phyloP scores from a whole-genome alignment of 805 yeast species.

The Cyberlindnera euphorbiae region DNA sequence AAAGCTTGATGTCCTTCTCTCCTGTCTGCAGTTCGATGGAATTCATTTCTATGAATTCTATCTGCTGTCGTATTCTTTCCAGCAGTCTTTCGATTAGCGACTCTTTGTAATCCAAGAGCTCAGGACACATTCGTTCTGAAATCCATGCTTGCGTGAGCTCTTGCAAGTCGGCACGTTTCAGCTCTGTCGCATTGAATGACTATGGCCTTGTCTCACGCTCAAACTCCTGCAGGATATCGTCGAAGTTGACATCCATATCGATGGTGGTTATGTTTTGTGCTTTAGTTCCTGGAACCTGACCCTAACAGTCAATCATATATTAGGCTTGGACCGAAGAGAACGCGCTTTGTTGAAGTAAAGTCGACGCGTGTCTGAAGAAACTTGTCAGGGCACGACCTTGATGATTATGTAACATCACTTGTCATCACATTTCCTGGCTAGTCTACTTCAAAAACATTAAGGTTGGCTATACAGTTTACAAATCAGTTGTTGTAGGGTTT shows the following conservation, averaged over 20 bases:
- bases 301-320: too few relatives aligned
- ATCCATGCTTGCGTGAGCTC: slow-evolving; percentile 65
- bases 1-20: slow-evolving; percentile 66
- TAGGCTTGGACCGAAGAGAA: too few relatives aligned
- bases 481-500: too few relatives aligned
- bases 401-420: too few relatives aligned
- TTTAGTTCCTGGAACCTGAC: too few relatives aligned
- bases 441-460: too few relatives aligned
- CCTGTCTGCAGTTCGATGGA: slow-evolving; percentile 69
- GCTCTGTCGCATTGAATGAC: slow-evolving; percentile 17
- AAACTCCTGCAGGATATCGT: slow-evolving; percentile 65
- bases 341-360: too few relatives aligned
- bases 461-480: too few relatives aligned
- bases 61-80: slow-evolving; percentile 57
- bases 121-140: slow-evolving; percentile 83
- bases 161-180: slow-evolving; percentile 35
- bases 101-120: slow-evolving; percentile 69
- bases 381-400: too few relatives aligned
- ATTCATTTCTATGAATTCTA: slow-evolving; percentile 71
- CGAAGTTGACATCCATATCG: slow-evolving; percentile 47
- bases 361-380: too few relatives aligned
- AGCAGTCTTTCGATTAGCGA: slow-evolving; percentile 54
- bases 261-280: too few relatives aligned
- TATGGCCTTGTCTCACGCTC: slow-evolving; percentile 41
- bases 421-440: too few relatives aligned